A percentile compares a stretch with the other conserved stretches of the same genome.
Evolutionary conservation across 306 rosid species (phyloP).

Genomic region (Dalbergia cultrata): DNA sequence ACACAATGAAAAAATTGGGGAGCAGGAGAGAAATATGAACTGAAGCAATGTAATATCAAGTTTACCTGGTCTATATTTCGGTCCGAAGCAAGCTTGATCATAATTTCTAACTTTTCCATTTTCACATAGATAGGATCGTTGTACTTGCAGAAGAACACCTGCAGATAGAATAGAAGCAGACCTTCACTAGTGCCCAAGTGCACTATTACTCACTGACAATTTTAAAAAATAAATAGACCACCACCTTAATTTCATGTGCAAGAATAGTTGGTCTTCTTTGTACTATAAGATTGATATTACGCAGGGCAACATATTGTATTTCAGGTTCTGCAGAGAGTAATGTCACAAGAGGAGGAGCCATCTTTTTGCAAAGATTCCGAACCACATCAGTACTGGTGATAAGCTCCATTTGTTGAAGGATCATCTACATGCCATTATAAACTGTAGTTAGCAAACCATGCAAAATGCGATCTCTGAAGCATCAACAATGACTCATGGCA

Average conservation of each 20-base stretch:
- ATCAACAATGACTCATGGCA: constrained; percentile 26
- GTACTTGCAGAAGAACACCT: constrained; percentile 99
- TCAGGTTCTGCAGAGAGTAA: constrained; percentile 98
- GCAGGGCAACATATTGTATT: constrained; percentile 97
- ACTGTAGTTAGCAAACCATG: constrained; percentile 39
- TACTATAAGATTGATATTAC: constrained; percentile 98
- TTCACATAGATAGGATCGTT: constrained; percentile 98
- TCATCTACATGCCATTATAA: constrained; percentile 74
- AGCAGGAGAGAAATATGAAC: constrained; percentile 6
- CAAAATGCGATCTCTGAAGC: constrained; percentile 40
- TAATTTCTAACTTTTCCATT: constrained; percentile 97
- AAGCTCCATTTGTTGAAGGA: constrained; percentile 99
- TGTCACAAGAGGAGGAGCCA: constrained; percentile 99
- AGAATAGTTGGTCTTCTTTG: constrained; percentile 98
- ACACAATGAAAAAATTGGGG: not conserved
- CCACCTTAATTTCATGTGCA: constrained; percentile 99
- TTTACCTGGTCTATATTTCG: constrained; percentile 94
- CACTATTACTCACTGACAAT: constrained; percentile 33
- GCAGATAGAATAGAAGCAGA: constrained; percentile 43
- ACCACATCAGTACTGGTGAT: constrained; percentile 95
- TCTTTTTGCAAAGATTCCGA: constrained; percentile 99
- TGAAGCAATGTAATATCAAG: constrained; percentile 29
- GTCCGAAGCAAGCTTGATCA: constrained; percentile 99
- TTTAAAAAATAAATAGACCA: constrained; percentile 38
- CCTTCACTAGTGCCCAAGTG: constrained; percentile 5